Evolutionary conservation across 345 rosid species (phyloP).

Genomic region (Bruguiera gymnorhiza): DNA sequence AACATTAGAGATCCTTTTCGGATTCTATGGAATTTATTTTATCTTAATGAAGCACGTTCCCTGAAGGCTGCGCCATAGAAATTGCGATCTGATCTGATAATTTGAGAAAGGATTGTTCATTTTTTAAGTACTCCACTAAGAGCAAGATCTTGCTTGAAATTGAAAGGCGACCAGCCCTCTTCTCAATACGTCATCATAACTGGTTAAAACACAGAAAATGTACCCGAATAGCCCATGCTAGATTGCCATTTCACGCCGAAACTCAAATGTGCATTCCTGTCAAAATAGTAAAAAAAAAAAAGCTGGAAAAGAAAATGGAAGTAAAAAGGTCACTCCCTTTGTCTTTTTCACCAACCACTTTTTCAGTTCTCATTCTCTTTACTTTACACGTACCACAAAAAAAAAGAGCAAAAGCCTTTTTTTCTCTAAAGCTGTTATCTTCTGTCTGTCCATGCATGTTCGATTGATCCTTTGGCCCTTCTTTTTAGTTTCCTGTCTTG

Average conservation of each 20-base stretch:
- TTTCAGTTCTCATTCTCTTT: background rate
- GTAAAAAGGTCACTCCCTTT: too few species aligned
- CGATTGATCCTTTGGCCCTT: background rate
- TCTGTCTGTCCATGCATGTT: background rate
- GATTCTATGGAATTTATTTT: too few species aligned
- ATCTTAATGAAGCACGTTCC: too few species aligned
- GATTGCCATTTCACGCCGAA: background rate
- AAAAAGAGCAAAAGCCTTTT: background rate
- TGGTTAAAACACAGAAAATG: slow-evolving; percentile 4
- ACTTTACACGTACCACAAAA: background rate
- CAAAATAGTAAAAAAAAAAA: too few species aligned
- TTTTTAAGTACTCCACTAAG: too few species aligned
- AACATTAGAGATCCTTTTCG: too few species aligned
- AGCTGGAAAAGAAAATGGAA: too few species aligned
- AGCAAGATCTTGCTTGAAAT: too few species aligned
- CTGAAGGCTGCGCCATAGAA: too few species aligned
- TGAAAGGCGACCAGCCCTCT: background rate
- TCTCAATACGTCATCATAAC: slow-evolving; percentile 13
- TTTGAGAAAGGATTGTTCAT: too few species aligned
- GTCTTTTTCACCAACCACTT: too few species aligned
- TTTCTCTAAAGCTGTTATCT: background rate
- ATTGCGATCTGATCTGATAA: too few species aligned
- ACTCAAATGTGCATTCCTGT: background rate
- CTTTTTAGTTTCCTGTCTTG: background rate
- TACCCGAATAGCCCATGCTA: slow-evolving; percentile 22